Evolutionary conservation across 768 basidiomycete genomes (phyloP).

Genomic region (Mycena maculata): DNA sequence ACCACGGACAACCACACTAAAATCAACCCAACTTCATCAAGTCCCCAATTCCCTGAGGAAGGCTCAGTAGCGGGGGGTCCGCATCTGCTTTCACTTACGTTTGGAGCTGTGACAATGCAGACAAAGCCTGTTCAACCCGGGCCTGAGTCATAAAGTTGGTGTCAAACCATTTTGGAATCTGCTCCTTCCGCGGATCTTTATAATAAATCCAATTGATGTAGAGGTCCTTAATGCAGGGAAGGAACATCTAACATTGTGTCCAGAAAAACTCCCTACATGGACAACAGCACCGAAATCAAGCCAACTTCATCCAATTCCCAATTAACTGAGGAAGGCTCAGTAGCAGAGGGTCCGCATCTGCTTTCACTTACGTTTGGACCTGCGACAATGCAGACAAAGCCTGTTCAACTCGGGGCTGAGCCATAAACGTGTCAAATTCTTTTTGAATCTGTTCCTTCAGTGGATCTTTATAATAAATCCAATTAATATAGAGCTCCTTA

Average conservation of each 20-base stretch:
- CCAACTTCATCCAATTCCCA: too few relatives aligned
- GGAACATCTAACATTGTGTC: too few relatives aligned
- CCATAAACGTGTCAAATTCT: neutral
- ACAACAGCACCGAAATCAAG: too few relatives aligned
- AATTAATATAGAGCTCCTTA: neutral
- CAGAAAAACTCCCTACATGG: too few relatives aligned
- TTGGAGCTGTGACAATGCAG: neutral
- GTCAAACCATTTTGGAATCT: neutral
- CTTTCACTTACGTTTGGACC: neutral
- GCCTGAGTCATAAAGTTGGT: neutral
- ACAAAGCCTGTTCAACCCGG: neutral
- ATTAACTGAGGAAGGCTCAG: conserved; percentile 1
- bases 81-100: neutral
- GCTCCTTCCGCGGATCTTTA: neutral
- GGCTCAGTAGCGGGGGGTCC: conserved; percentile 13
- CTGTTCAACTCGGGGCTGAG: conserved; percentile 9
- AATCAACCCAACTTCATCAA: too few relatives aligned
- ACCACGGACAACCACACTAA: too few relatives aligned
- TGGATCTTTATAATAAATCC: too few relatives aligned
- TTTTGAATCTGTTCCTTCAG: neutral
- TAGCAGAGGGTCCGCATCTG: neutral
- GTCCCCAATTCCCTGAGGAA: neutral
- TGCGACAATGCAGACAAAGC: neutral
- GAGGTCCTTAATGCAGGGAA: neutral
- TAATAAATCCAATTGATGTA: neutral